phyloP scores from a whole-genome alignment of 2,329 filamentous ascomycete genomes.

The Venturia nashicola region DNA sequence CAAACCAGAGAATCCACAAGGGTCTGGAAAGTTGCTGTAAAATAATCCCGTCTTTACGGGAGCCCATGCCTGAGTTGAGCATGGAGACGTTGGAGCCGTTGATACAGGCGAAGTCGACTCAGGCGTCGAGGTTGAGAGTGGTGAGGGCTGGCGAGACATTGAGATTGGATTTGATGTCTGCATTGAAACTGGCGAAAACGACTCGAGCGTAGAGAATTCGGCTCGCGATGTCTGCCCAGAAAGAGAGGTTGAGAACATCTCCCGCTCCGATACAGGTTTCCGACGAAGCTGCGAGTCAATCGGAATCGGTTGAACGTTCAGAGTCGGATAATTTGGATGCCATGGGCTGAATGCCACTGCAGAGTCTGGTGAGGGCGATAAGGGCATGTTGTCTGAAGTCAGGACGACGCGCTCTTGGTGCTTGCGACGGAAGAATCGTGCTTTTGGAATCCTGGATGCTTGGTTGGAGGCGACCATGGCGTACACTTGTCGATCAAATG shows the following conservation, averaged over 20 bases:
- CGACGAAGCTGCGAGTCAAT: neutral
- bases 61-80: too few relatives aligned
- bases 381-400: neutral
- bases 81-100: neutral
- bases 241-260: neutral
- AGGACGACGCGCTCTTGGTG: neutral
- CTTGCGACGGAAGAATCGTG: neutral
- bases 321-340: neutral
- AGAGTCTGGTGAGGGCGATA: neutral
- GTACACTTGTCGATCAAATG: neutral
- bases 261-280: neutral
- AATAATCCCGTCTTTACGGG: neutral
- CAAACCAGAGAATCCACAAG: neutral
- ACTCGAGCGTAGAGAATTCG: neutral
- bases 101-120: neutral
- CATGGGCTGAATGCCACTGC: neutral
- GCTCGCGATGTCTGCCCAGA: too few relatives aligned
- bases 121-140: neutral
- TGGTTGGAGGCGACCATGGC: neutral
- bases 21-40: neutral
- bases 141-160: neutral
- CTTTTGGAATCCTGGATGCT: neutral
- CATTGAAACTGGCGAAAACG: neutral
- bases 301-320: neutral
- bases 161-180: neutral